Base-by-base conservation (phyloP, 2,329 filamentous ascomycete species). In the Mycosphaerelloides madeirae region DNA sequence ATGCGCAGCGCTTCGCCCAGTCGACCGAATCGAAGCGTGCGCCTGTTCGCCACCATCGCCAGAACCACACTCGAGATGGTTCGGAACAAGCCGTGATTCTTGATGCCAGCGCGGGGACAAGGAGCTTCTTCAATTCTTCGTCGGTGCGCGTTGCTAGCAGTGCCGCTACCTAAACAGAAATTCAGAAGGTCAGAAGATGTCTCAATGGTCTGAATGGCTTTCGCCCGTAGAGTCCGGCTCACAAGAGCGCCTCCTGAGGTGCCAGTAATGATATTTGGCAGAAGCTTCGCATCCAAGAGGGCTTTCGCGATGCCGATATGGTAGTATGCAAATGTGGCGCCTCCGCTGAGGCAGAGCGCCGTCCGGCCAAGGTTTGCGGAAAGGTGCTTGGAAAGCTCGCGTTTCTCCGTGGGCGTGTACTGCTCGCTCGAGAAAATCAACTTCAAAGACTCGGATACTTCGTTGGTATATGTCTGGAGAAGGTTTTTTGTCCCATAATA, bases 401-500 rank as follows among this genome's bases (percentile, higher is more conserved):
- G 78, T 69, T 96, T 97, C 63, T 84, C 81, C 18, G 90, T 83
- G 14, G 75, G 65, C 3, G 77, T 73, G 25, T 96, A 71, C 53
- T 85, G 79, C 25, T 78, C 74, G 8, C 84, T 88, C 34, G 77
- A 71, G 3, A 83, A 69, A 9, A 97, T 69, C 50, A 93, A 80
- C 40, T 77, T 73, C 36, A 95, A 73, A 22, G 76, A 77, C 2
- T 68, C 76, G 71, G 85, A 82, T 38, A 85, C 83, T 68, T 97
- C 90, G 49, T 96, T 87, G 34, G 95, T 73, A 61, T 91, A 97
- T 43, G 83, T 82, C 67, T 97, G 93, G 22, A 95, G 87, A 53
- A 96, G 68, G 49, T 93, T 81, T 67, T 98, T 98, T n/a, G 93
- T 97, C 25, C 93, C 93, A 57, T 89, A 95, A 64, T 98, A 98